Percentiles rank a stretch among this genome's conserved stretches.
These are phyloP conservation scores for Tylopilus rubrobrunneus DNA, from an alignment of 768 basidiomycete genomes.

Conservation along the genomic window DNA sequence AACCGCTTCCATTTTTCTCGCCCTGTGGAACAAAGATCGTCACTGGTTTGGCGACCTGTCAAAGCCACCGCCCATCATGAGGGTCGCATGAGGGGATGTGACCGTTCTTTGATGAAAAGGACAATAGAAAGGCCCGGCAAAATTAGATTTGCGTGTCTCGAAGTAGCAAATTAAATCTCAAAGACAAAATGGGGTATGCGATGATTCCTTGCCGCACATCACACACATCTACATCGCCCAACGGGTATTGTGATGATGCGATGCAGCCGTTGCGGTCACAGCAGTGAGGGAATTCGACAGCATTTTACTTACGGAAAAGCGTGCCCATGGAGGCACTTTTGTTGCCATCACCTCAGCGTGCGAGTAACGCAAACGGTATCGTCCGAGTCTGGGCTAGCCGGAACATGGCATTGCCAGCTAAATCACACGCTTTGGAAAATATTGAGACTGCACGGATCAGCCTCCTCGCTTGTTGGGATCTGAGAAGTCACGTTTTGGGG, in stretches of 20 bases:
- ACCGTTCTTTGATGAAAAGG: constrained; percentile 12
- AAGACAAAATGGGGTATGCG: background rate
- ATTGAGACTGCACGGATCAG: constrained; percentile 8
- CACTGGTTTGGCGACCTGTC: constrained; percentile 11
- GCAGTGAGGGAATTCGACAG: constrained; percentile 14
- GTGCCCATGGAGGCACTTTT: constrained; percentile 12
- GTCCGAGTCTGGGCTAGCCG: constrained; percentile 13
- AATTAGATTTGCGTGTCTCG: constrained; percentile 18
- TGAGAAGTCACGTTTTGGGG: constrained; percentile 9
- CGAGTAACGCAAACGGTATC: constrained; percentile 14
- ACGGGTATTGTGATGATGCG: constrained; percentile 16
- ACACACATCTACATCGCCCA: constrained; percentile 1
- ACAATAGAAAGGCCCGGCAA: constrained; percentile 7
- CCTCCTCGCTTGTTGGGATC: constrained; percentile 4
- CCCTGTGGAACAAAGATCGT: constrained; percentile 17
- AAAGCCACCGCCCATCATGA: constrained; percentile 6
- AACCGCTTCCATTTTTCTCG: constrained; percentile 25
- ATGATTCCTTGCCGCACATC: background rate
- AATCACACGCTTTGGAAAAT: constrained; percentile 7
- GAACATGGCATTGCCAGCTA: constrained; percentile 6
- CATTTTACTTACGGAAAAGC: constrained; percentile 15
- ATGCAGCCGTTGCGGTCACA: constrained; percentile 10
- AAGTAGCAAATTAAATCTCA: constrained; percentile 18
- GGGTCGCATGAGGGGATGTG: constrained; percentile 1
- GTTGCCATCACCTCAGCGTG: constrained; percentile 13